These are phyloP conservation scores for Combretum micranthum DNA, from an alignment of 345 rosid genomes.

Conservation along the genomic window DNA sequence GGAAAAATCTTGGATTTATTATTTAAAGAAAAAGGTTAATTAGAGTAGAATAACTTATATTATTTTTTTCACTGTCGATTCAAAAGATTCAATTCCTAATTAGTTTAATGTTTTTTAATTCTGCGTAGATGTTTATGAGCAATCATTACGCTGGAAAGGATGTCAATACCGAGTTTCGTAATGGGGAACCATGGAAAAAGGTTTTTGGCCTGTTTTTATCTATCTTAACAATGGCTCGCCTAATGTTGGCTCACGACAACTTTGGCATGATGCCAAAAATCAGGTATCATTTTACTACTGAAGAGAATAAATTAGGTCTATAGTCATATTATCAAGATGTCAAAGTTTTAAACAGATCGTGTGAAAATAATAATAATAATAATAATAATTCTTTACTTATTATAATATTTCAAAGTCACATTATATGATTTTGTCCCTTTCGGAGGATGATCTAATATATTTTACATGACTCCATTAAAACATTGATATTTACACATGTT, in stretches of 20 bases:
- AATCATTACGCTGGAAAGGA: constrained; percentile 30
- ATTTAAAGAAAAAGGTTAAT: no score
- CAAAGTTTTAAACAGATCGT: background rate
- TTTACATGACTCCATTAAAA: no score
- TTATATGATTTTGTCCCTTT: no score
- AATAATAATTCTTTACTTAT: no score
- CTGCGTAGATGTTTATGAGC: constrained; percentile 30
- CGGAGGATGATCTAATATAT: no score
- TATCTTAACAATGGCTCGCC: constrained; percentile 23
- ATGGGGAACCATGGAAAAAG: constrained; percentile 37
- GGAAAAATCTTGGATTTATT: no score
- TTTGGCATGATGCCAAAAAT: constrained; percentile 35
- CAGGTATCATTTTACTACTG: constrained; percentile 15
- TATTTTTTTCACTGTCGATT: background rate
- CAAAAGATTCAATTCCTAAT: background rate
- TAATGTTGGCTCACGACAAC: background rate
- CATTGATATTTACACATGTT: no score
- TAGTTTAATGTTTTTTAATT: background rate
- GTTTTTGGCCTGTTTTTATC: constrained; percentile 30
- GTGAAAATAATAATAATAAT: no score
- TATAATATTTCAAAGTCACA: no score
- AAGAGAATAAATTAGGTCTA: background rate
- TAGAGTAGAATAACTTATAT: no score
- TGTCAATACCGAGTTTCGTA: constrained; percentile 9
- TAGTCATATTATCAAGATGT: background rate